A percentile compares a stretch with the other conserved stretches of the same genome.
phyloP scores from a whole-genome alignment of 768 basidiomycete species.

The Serendipita sp. region DNA sequence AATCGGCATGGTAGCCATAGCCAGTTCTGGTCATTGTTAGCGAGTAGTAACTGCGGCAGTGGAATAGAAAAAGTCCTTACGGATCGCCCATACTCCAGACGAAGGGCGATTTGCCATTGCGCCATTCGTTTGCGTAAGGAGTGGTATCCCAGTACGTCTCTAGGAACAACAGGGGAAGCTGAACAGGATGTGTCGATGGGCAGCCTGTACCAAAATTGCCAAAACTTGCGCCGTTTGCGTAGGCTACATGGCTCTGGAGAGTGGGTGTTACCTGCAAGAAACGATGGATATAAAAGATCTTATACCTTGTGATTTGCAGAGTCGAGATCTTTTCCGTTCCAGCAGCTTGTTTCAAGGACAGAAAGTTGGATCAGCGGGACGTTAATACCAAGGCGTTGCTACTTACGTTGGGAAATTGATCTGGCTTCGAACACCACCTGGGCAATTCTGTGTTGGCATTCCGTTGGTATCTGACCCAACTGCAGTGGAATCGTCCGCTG shows the following conservation, averaged over 20 bases:
- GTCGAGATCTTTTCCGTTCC: conserved; percentile 11
- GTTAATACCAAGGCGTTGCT: conserved; percentile 7
- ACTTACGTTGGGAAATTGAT: conserved; percentile 16
- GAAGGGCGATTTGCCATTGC: conserved; percentile 10
- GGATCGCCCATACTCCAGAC: conserved; percentile 12
- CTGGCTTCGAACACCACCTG: conserved; percentile 3
- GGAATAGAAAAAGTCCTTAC: neutral
- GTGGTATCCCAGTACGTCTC: conserved; percentile 11
- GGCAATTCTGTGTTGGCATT: conserved; percentile 9
- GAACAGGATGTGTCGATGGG: conserved; percentile 10
- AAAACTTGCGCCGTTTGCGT: conserved; percentile 9
- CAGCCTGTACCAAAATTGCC: conserved; percentile 12
- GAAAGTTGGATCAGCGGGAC: neutral
- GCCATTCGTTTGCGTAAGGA: conserved; percentile 8
- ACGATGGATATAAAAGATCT: neutral
- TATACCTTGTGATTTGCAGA: conserved; percentile 10
- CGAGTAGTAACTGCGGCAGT: neutral
- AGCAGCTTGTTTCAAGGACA: neutral
- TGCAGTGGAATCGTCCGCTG: neutral
- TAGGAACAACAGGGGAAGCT: conserved; percentile 9
- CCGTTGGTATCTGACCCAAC: conserved; percentile 9
- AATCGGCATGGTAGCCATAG: conserved; percentile 11
- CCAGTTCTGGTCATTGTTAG: conserved; percentile 2
- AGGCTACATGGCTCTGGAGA: conserved; percentile 6
- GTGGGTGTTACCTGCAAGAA: conserved; percentile 26